Percentiles rank a stretch among this genome's conserved stretches.
Evolutionary conservation across 2,329 filamentous ascomycete species (phyloP).

Genomic region (Scleromitrula shiraiana): DNA sequence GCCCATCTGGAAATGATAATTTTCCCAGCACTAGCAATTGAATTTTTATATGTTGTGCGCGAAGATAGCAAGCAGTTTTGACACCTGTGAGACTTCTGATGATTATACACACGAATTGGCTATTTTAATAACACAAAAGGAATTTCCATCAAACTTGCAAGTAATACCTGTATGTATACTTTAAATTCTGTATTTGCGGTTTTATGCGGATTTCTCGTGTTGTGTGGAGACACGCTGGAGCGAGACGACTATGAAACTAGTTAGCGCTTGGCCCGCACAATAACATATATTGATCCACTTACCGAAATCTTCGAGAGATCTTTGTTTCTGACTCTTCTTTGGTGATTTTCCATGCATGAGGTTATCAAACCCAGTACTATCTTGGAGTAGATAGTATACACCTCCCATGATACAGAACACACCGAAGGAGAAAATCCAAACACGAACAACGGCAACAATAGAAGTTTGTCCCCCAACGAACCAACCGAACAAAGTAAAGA

Average conservation of each 20-base stretch:
- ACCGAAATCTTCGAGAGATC: constrained; percentile 84
- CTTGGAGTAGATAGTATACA: constrained; percentile 73
- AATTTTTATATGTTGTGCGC: background rate
- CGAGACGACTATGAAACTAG: constrained; percentile 59
- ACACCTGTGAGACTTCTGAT: constrained; percentile 6
- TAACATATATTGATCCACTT: constrained; percentile 36
- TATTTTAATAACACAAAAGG: constrained; percentile 9
- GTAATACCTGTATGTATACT: background rate
- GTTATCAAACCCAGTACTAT: constrained; percentile 77
- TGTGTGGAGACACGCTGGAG: constrained; percentile 85
- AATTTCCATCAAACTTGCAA: constrained; percentile 6
- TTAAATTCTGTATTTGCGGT: constrained; percentile 5
- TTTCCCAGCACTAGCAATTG: constrained; percentile 8
- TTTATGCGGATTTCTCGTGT: constrained; percentile 78
- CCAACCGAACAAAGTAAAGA: constrained; percentile 81
- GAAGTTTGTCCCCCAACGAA: constrained; percentile 64
- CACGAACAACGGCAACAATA: constrained; percentile 77
- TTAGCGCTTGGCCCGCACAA: constrained; percentile 37
- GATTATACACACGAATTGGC: constrained; percentile 7
- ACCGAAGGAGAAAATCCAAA: constrained; percentile 88
- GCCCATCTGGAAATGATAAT: background rate
- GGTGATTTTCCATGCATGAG: constrained; percentile 85
- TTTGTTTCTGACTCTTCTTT: constrained; percentile 75
- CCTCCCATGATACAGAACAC: constrained; percentile 76
- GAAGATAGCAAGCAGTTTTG: constrained; percentile 8